Conservation (phyloP, 2,329 filamentous ascomycete genomes). For the Metarhizium album region DNA sequence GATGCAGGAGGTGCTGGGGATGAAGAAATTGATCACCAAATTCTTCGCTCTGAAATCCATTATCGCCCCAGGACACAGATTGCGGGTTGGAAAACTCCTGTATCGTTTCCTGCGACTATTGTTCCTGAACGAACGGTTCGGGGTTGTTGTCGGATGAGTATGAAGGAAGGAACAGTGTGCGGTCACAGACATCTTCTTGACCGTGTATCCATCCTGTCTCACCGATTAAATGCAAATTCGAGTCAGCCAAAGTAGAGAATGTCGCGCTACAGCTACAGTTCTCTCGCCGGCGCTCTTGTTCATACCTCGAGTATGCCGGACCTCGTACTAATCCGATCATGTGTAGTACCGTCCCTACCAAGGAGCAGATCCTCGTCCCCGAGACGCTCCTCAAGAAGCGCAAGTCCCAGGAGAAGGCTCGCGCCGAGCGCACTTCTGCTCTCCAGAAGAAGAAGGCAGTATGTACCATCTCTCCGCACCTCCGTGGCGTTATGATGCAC, state of each 20-base stretch:
- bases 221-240: constrained; percentile 73
- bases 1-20: constrained; percentile 64
- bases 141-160: constrained; percentile 71
- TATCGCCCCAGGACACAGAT: constrained; percentile 37
- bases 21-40: constrained; percentile 41
- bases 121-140: constrained; percentile 31
- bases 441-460: constrained; percentile 86
- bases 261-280: constrained; percentile 86
- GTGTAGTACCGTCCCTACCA: constrained; percentile 75
- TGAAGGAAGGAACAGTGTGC: background rate
- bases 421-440: constrained; percentile 74
- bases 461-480: constrained; percentile 36
- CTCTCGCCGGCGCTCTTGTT: constrained; percentile 70
- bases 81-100: constrained; percentile 17
- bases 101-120: constrained; percentile 20
- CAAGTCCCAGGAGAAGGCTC: constrained; percentile 99
- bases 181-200: constrained; percentile 1
- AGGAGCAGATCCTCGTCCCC: constrained; percentile 92
- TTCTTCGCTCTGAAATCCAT: constrained; percentile 69
- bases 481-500: constrained; percentile 65
- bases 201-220: constrained; percentile 32
- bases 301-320: constrained; percentile 53
- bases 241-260: constrained; percentile 86
- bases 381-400: constrained; percentile 99
- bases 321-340: constrained; percentile 66